Percentiles rank a stretch among this genome's conserved stretches.
Evolutionary conservation across 1,139 yeast species (phyloP).

Genomic region (Blastobotrys persicus): DNA sequence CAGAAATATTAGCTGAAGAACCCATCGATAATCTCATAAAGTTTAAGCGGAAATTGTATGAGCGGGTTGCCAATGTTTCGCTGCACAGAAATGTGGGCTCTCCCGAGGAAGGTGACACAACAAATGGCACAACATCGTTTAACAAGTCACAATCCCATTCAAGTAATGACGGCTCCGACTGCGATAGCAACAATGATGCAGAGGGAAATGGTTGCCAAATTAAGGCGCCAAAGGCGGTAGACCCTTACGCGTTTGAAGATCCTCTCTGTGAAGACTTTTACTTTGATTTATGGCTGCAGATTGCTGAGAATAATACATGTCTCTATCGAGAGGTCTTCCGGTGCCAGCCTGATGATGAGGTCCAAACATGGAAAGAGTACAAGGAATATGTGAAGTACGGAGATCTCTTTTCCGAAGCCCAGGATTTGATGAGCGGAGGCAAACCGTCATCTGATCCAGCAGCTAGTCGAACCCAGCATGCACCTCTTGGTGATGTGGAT

Average conservation of each 20-base stretch:
- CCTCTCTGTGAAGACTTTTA: conserved; percentile 77
- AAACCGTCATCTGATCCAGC: conserved; percentile 7
- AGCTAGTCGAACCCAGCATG: conserved; percentile 18
- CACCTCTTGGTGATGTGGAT: conserved; percentile 25
- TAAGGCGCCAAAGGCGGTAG: conserved; percentile 48
- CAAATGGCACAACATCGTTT: neutral
- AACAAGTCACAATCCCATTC: neutral
- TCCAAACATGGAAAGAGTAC: conserved; percentile 85
- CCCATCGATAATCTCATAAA: conserved; percentile 19
- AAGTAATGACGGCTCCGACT: conserved; percentile 10
- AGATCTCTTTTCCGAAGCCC: conserved; percentile 37
- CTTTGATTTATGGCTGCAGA: conserved; percentile 84
- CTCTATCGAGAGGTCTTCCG: conserved; percentile 84
- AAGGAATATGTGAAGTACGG: conserved; percentile 52
- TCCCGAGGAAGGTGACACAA: neutral
- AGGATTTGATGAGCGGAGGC: conserved; percentile 26
- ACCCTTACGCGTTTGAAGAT: conserved; percentile 85
- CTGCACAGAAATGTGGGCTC: neutral
- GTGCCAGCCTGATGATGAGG: conserved; percentile 91
- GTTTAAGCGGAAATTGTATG: conserved; percentile 25
- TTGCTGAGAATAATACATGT: conserved; percentile 80
- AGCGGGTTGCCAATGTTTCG: conserved; percentile 15
- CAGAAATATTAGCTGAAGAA: conserved; percentile 14
- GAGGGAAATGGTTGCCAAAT: neutral
- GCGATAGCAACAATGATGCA: conserved; percentile 13